These are phyloP conservation scores for Hypomontagnella monticulosa DNA, from an alignment of 495 filamentous ascomycete genomes.

Conservation along the genomic window DNA sequence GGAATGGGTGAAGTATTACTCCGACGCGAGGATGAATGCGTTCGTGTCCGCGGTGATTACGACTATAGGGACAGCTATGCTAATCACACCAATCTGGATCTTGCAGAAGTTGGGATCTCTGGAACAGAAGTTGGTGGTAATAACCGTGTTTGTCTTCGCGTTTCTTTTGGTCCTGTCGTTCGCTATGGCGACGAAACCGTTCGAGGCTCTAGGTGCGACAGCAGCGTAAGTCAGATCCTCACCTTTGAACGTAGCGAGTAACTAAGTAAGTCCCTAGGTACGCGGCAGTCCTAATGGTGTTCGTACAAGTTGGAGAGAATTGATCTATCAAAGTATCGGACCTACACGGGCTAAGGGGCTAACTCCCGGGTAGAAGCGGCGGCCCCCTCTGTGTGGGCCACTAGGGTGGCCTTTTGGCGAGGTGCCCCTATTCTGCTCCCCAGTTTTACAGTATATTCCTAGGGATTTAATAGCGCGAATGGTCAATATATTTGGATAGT, in stretches of 20 bases:
- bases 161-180: slow-evolving; percentile 40
- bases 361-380: too few species aligned
- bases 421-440: too few species aligned
- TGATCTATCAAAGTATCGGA: too few species aligned
- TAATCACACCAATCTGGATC: slow-evolving; percentile 48
- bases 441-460: too few species aligned
- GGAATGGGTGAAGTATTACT: slow-evolving; percentile 28
- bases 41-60: slow-evolving; percentile 38
- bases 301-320: slow-evolving; percentile 40
- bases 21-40: slow-evolving; percentile 41
- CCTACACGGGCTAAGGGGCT: too few species aligned
- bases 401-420: too few species aligned
- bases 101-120: slow-evolving; percentile 17
- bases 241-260: background rate
- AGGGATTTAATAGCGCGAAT: too few species aligned
- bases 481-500: too few species aligned
- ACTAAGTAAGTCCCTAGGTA: slow-evolving; percentile 32
- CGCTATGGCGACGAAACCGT: slow-evolving; percentile 42
- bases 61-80: slow-evolving; percentile 40
- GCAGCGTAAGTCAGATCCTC: slow-evolving; percentile 43
- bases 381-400: too few species aligned
- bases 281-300: slow-evolving; percentile 49
- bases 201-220: slow-evolving; percentile 47
- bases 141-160: slow-evolving; percentile 44
- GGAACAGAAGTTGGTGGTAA: slow-evolving; percentile 36